Conservation (phyloP, 306 rosid genomes). For the Nissolia schottii region DNA sequence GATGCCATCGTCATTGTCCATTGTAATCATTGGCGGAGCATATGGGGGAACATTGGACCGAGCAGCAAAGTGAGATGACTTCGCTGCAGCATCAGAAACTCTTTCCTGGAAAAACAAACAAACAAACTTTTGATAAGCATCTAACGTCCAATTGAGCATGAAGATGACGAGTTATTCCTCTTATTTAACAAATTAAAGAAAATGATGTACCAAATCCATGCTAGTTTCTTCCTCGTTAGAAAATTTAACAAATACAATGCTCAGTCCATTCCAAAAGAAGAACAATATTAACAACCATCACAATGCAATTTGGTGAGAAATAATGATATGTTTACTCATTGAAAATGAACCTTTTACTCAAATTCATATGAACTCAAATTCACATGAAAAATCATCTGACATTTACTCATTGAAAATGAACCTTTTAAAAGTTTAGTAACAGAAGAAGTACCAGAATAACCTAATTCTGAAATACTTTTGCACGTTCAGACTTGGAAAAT, state of each 20-base stretch:
- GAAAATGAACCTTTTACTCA: too few relatives aligned
- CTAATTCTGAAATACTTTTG: not conserved
- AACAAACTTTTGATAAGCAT: slow-evolving; percentile 11
- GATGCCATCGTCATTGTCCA: slow-evolving; percentile 88
- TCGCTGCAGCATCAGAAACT: slow-evolving; percentile 69
- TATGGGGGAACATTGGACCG: slow-evolving; percentile 70
- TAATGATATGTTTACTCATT: not conserved
- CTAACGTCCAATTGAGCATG: not conserved
- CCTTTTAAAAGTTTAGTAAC: not conserved
- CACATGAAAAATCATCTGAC: not conserved
- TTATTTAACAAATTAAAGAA: not conserved
- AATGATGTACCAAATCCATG: not conserved
- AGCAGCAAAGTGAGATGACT: slow-evolving; percentile 64
- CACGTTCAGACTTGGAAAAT: not conserved
- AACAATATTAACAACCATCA: not conserved
- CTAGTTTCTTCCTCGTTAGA: not conserved
- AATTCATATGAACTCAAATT: slow-evolving; percentile 9
- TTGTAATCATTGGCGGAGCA: slow-evolving; percentile 57
- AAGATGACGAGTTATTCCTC: slow-evolving; percentile 6
- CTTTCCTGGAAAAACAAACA: slow-evolving; percentile 60
- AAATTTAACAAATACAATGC: not conserved
- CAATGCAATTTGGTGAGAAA: slow-evolving; percentile 13
- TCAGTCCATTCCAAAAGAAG: slow-evolving; percentile 6
- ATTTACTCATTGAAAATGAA: not conserved
- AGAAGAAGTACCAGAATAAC: slow-evolving; percentile 2